Evolutionary conservation across 225 moss, liverwort and hornwort genomes (phyloP).

Genomic region (Lunularia cruciata): DNA sequence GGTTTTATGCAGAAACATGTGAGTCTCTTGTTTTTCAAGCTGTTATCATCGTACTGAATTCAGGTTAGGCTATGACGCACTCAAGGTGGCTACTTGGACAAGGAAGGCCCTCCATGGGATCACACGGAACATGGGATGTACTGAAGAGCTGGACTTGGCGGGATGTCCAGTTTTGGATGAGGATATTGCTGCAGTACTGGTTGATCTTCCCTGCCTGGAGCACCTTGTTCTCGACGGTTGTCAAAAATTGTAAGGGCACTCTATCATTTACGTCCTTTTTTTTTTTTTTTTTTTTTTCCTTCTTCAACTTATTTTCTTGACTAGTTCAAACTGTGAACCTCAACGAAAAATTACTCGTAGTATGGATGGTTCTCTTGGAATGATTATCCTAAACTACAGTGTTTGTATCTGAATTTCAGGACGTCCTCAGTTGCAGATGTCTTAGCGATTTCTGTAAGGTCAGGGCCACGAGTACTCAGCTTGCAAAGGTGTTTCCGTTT

Average conservation of each 20-base stretch:
- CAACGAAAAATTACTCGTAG: too few relatives aligned
- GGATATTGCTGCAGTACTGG: constrained; percentile 60
- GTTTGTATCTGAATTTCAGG: constrained; percentile 47
- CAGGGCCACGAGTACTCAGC: constrained; percentile 71
- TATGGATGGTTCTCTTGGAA: too few relatives aligned
- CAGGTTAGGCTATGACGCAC: constrained; percentile 39
- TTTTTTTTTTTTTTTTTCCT: too few relatives aligned
- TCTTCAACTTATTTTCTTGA: too few relatives aligned
- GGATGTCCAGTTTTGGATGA: constrained; percentile 73
- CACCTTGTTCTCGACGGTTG: constrained; percentile 79
- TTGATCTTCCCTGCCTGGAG: constrained; percentile 57
- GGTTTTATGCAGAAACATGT: neutral
- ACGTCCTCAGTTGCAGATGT: constrained; percentile 65
- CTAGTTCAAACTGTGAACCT: neutral
- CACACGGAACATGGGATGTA: constrained; percentile 55
- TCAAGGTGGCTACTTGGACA: constrained; percentile 52
- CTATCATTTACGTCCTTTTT: neutral
- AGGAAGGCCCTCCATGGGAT: constrained; percentile 57
- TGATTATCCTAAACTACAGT: too few relatives aligned
- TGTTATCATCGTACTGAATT: neutral
- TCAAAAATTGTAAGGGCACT: constrained; percentile 67
- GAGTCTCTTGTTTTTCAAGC: neutral
- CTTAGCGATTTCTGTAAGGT: constrained; percentile 57
- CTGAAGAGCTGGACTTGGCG: constrained; percentile 72
- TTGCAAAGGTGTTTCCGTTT: constrained; percentile 85